These are phyloP conservation scores for Diaporthe velutina DNA, from an alignment of 2,329 filamentous ascomycete genomes.

Conservation along the genomic window DNA sequence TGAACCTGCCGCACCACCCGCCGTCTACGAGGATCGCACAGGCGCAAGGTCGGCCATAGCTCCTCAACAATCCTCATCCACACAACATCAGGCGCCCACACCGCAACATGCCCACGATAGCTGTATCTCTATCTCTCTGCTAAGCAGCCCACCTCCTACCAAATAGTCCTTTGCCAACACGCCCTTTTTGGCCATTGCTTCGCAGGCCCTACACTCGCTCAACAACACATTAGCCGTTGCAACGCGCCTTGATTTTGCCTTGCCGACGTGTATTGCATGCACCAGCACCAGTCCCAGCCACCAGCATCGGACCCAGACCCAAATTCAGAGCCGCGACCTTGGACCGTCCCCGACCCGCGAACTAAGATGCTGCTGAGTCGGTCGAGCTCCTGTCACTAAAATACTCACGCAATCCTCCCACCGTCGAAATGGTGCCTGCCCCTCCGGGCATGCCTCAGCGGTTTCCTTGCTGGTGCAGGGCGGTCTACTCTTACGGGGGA, in stretches of 20 bases:
- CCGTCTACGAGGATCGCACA: constrained; percentile 30
- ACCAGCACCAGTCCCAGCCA: neutral
- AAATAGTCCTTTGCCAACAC: constrained; percentile 8
- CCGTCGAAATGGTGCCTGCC: constrained; percentile 63
- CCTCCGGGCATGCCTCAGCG: constrained; percentile 76
- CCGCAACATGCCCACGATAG: constrained; percentile 31
- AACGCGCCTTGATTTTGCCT: neutral
- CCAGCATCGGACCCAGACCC: neutral
- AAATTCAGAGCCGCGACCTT: neutral
- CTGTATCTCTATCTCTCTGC: constrained; percentile 16
- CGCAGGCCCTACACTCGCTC: constrained; percentile 22
- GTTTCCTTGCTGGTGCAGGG: constrained; percentile 93
- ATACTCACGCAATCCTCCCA: constrained; percentile 31
- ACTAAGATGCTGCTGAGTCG: constrained; percentile 39
- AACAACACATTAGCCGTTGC: neutral
- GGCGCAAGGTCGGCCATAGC: constrained; percentile 33
- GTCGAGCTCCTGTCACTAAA: constrained; percentile 32
- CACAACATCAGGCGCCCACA: constrained; percentile 24
- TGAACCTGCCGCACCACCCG: constrained; percentile 18
- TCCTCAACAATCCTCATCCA: constrained; percentile 28
- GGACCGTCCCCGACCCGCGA: neutral
- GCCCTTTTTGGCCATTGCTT: constrained; percentile 15
- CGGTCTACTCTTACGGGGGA: constrained; percentile 93
- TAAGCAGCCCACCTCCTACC: constrained; percentile 1
- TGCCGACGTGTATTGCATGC: constrained; percentile 10